Base-by-base conservation (phyloP, 2,329 filamentous ascomycete species). In the Pestalotiopsis sp. region DNA sequence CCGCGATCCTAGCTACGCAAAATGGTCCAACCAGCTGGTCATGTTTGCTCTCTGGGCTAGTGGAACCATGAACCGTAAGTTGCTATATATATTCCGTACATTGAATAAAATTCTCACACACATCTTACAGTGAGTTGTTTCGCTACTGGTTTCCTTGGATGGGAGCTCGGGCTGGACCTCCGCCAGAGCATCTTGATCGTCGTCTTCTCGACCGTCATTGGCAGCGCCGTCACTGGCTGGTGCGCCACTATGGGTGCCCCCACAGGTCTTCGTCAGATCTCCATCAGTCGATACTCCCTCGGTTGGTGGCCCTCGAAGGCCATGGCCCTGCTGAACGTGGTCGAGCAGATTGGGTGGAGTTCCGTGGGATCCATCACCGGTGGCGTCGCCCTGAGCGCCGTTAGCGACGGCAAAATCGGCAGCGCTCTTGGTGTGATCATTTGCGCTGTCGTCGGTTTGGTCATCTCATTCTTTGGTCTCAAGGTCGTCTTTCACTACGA, bases 41-140 rank as follows among this genome's bases (percentile, higher is more conserved):
- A 87, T 87, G 85, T 84, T 84, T 12, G 75, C 86, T 68, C 78
- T 87, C 68, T 87, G 85, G 85, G 84, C 85, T 23, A 83, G 80
- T 59, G 82, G 81, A 11, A 86, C 84, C 1, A 83, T 86, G 81
- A 86, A 87, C 73, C 80, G 59, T 62, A 14, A 39, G 59, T 62
- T 58, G n/a, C 52, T 23, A 4, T 17, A 11, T 23, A 36, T 36
- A 27, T 12, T 59, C 23, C 23, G 23, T 27, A 27, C 5, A 4
- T 17, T 3, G 56, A 58, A 58, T n/a, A 4, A 49, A 58, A 25
- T 12, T 62, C 38, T 38, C 7, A 5, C 31, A 13, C n/a, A 12
- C 41, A 52, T n/a, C 17, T 7, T 23, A 38, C 20, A 62, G 59
- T 83, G 31, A 82, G 81, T 49, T 87, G 84, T 73, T 86, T 87